Evolutionary conservation across 139 green algal species (phyloP).

Genomic region (Pseudopediastrum boryanum): DNA sequence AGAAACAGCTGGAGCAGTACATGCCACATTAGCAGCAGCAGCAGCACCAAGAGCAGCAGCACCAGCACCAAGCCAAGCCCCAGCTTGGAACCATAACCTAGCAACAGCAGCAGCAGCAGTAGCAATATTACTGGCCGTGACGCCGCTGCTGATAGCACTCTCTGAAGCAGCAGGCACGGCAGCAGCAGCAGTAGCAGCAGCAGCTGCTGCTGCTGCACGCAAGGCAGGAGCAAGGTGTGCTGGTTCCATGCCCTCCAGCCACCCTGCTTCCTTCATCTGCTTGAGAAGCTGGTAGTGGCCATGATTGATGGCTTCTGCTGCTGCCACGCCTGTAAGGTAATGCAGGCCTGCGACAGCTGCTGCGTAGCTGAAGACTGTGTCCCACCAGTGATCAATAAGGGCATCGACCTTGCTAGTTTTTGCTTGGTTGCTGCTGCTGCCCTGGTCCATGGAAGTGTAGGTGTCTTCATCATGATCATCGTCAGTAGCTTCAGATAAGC

Average conservation of each 20-base stretch:
- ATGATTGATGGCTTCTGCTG: not conserved
- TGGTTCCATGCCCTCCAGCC: not conserved
- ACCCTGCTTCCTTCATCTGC: too few species aligned
- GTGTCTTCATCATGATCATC: too few species aligned
- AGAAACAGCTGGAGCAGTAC: too few species aligned
- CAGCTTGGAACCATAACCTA: not conserved
- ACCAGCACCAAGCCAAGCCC: not conserved
- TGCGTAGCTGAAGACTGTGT: not conserved
- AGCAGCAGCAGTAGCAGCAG: constrained; percentile 4
- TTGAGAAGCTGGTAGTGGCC: not conserved
- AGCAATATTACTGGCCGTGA: not conserved
- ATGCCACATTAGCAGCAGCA: not conserved
- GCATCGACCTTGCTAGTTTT: not conserved
- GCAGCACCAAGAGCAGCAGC: not conserved
- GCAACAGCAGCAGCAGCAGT: not conserved
- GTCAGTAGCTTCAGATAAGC: too few species aligned
- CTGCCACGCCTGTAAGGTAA: not conserved
- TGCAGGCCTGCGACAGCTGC: not conserved
- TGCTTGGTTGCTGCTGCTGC: too few species aligned
- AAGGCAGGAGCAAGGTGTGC: not conserved
- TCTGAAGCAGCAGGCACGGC: not conserved
- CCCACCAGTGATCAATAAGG: not conserved
- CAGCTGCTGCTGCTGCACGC: too few species aligned
- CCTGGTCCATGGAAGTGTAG: too few species aligned
- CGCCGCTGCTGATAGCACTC: not conserved